Evolutionary conservation across 345 rosid species (phyloP), one percentile per base, ranked within the genome.

Genomic region (Eucalyptus urophylla): DNA sequence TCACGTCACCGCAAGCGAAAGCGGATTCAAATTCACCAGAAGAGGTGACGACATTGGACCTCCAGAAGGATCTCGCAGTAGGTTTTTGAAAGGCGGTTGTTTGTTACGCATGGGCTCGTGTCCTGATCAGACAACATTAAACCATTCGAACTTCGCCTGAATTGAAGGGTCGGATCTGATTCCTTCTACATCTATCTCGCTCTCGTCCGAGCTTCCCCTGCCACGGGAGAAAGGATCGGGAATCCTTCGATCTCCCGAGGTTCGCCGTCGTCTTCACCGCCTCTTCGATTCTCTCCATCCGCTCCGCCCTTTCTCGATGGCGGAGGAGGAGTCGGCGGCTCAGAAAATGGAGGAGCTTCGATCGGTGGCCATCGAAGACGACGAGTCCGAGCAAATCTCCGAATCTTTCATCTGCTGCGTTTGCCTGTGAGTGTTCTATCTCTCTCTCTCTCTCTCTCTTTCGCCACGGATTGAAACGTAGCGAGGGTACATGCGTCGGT

Each of bases 331-430:
- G 72, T 1, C 8, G 72, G 0, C 8, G 54, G 40, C 69, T 43
- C 76, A 49, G 16, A 15, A 62, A 29, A 81, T 88, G 91, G 89
- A 88, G 15, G 45, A 81, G 58, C 4, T 21, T 50, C 22, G 6
- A 69, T 40, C 62, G 65, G 49, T 45, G 50, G 22, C n/a, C 15
- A 25, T 45, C 7, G 88, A 90, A 31, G 69, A 49, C 69, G 76
- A 49, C 29, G 93, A 93, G 33, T 6, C 90, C 9, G 96, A 95
- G 91, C 93, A 93, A 86, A 86, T 94, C 91, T 56, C 95, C 81
- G 93, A 93, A 6, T 89, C 92, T 49, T 96, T 96, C 89, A 40
- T 88, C 76, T 97, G 98, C 89, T 94, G 95, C 93, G 89, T 97
- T 87, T 96, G 98, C 93, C 91, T 94, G 99, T 96, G 90, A 93